A percentile compares a stretch with the other conserved stretches of the same genome.
Conservation (phyloP, 2,329 filamentous ascomycete species). For the Colletotrichum lentis region DNA sequence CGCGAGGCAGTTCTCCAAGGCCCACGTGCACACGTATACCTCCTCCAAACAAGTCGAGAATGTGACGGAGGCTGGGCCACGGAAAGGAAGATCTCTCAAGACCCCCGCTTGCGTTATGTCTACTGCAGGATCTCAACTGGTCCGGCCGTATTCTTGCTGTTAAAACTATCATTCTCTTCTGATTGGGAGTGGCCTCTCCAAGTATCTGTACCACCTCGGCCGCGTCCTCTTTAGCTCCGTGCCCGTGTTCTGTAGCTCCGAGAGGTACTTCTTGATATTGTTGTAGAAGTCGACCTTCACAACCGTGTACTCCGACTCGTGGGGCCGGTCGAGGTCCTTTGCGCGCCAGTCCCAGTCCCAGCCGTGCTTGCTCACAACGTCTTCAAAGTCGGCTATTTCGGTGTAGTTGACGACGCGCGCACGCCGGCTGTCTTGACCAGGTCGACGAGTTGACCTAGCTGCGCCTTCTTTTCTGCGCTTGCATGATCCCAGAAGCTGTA, state of each 20-base stretch:
- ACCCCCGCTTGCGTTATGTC: not conserved
- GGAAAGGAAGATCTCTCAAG: conserved; percentile 6
- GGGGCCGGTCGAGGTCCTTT: conserved; percentile 52
- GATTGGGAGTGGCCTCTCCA: conserved; percentile 48
- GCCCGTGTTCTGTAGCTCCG: conserved; percentile 66
- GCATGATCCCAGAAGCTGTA: conserved; percentile 72
- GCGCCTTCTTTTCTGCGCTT: conserved; percentile 60
- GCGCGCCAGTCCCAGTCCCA: conserved; percentile 76
- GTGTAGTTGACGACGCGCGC: conserved; percentile 73
- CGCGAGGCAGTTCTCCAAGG: conserved; percentile 51
- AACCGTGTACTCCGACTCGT: conserved; percentile 76
- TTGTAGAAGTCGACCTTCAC: conserved; percentile 75
- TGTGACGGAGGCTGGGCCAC: conserved; percentile 8
- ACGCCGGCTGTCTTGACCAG: conserved; percentile 68
- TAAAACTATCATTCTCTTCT: not conserved
- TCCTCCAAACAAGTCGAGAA: conserved; percentile 13
- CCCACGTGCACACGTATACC: conserved; percentile 44
- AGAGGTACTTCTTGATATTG: conserved; percentile 67
- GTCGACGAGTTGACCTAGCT: conserved; percentile 60
- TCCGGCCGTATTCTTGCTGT: no score
- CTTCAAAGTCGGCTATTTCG: conserved; percentile 69
- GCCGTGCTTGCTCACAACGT: conserved; percentile 68
- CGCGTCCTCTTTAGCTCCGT: conserved; percentile 57
- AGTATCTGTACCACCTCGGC: conserved; percentile 63
- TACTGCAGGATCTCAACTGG: no score